A percentile compares a stretch with the other conserved stretches of the same genome.
These are phyloP conservation scores for Phytophthora sansomeana DNA, from an alignment of 352 stramenopile genomes.

Conservation along the genomic window DNA sequence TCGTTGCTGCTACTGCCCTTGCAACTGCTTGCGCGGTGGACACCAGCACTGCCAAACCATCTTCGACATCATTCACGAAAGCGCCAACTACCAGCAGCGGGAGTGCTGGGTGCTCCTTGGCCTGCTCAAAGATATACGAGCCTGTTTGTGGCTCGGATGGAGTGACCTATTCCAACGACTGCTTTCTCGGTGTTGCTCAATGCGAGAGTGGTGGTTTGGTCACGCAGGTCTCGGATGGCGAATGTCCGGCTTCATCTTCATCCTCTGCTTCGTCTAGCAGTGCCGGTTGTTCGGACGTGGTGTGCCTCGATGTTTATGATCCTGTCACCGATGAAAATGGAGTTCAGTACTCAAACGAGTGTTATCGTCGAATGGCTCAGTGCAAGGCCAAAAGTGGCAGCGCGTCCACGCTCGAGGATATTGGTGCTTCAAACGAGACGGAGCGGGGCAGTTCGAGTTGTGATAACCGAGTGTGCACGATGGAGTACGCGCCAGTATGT, in stretches of 20 bases:
- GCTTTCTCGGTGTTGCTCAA: slow-evolving; percentile 26
- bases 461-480: slow-evolving; percentile 40
- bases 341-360: no score
- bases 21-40: background rate
- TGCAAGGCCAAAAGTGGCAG: no score
- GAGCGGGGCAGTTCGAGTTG: no score
- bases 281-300: background rate
- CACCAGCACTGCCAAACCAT: background rate
- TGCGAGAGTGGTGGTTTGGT: slow-evolving; percentile 41
- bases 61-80: no score
- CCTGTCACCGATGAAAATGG: slow-evolving; percentile 12
- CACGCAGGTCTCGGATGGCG: slow-evolving; percentile 20
- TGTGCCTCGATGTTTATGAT: background rate
- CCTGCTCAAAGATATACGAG: slow-evolving; percentile 31
- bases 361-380: no score
- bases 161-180: slow-evolving; percentile 47
- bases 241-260: slow-evolving; percentile 18
- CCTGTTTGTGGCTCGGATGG: slow-evolving; percentile 43
- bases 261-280: background rate
- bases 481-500: slow-evolving; percentile 41
- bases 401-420: no score
- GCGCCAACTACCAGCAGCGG: background rate
- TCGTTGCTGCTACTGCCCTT: background rate
- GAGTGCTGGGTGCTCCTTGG: background rate
- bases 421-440: no score